Base-by-base conservation (phyloP, 2,329 filamentous ascomycete genomes). In the Neopestalotiopsis clavispora region DNA sequence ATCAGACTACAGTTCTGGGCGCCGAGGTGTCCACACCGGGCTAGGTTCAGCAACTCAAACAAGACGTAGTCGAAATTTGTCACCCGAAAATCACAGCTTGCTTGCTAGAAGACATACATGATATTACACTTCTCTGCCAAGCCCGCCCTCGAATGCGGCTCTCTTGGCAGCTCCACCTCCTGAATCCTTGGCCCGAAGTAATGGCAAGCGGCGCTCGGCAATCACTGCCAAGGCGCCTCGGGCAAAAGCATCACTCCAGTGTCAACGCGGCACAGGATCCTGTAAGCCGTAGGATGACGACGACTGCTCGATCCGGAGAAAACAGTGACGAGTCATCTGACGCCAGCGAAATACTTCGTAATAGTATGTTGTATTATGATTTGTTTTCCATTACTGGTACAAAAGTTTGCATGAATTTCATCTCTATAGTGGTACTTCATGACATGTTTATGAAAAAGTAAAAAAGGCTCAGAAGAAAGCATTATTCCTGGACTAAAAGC, bases 391-490 rank as follows among this genome's bases (percentile, higher is more conserved):
- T 38, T 38, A 38, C 34, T 38, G 34, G 10, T 38, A 38, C 34
- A 38, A 38, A 38, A 38, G 34, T 38, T 38, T 59, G 23, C 14
- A 59, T 52, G 17, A 34, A 59, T 14, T 34, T 59, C 57, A 59
- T 59, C 57, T 59, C 57, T 59, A 59, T 59, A 59, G 57, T 34
- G 10, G 30, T 30, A 59, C 57, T 52, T 34, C 57, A 59, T 34
- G 57, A 59, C 13, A 30, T 34, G 34, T 52, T 52, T 52, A 4
- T 23, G n/a, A 52, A 52, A 52, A 23, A 52, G n/a, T 49, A n/a
- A 38, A 38, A 38, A 10, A 17, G 45, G 45, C 45, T 52, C n/a
- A 52, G 45, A 59, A 30, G 30, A 59, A 59, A 59, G 57, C 57
- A 59, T 59, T 34, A 59, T 30, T 59, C 57, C 57, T 59, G 30